Base-by-base conservation (phyloP, 768 basidiomycete genomes). In the Trametes meyenii region DNA sequence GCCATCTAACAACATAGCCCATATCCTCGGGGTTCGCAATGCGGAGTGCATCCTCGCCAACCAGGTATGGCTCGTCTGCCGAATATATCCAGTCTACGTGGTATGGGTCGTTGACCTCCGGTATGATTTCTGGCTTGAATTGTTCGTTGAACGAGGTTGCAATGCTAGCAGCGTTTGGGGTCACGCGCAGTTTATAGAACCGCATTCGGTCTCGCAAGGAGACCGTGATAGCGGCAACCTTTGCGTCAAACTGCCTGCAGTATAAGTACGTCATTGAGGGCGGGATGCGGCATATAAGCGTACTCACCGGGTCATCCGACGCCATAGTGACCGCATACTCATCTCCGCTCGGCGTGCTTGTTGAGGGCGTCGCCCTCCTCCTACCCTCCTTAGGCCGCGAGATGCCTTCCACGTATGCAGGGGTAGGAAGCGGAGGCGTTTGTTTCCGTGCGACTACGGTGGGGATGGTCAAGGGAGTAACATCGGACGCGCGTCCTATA, bases 71-170 rank as follows among this genome's bases (percentile, higher is more conserved):
- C 26, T 85, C 81, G 14, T 74, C 71, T 16, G 79, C 75, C 5
- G 75, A 66, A 1, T 78, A 74, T 29, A 94, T 87, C 96, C 96
- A 98, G 51, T 96, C 90, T 11, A 93, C 81, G 45, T 85, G 79
- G 71, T 85, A 90, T 12, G 89, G 86, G 70, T 96, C 96, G 67
- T 93, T 93, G 50, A 85, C 81, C 63, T 94, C 92, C 7, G 86
- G 81, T 39, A 98, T 92, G n/a, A 83, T 83, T 70, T 96, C 92
- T 2, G 93, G 89, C 70, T 85, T 85, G 72, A 94, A 92, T 61
- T 88, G 87, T 60, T 85, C 85, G 70, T 96, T 97, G 73, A 89
- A 94, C 12, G 83, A 85, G 5, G 87, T 83, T 0, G 89, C 90
- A 45, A 90, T 87, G 50, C 77, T 79, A 6, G 84, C 83, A 43